Evolutionary conservation across 495 filamentous ascomycete species (phyloP), one percentile per base, ranked within the genome.

Genomic region (Extremus antarcticus): DNA sequence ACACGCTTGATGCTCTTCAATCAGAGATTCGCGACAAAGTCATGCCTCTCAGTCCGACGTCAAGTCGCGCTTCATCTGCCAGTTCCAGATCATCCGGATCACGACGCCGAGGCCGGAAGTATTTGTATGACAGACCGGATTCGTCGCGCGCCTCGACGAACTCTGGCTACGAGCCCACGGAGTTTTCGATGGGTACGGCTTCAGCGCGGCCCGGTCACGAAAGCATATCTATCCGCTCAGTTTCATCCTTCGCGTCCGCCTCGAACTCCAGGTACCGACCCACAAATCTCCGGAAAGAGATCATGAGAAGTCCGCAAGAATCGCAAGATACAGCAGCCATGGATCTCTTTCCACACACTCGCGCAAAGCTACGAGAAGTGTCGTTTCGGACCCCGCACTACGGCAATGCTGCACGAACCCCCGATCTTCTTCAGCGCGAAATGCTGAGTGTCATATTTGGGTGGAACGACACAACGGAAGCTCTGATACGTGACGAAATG

Each of bases 401-500:
- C 25, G 84, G 87, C 55, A 77, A 85, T 55, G 64, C 72, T 3
- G 75, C 78, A 40, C 66, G 92, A 24, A 91, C 85, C 1, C 82
- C 90, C 23, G 86, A 96, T 65, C 85, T 92, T 60, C 78, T 95
- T 39, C 83, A 91, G 47, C 80, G 78, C 38, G 87, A 95, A 70
- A 97, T 97, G 94, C 74, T 98, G 19, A 88, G 80, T 65, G 84
- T 88, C 25, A 88, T 98, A 0, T 98, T 98, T 72, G 94, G 92
- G 10, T 97, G 91, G 89, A 82, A 88, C 53, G 84, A 84, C 48
- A 89, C 95, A 63, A 82, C 89, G 50, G 79, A 90, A 49, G 82
- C 80, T 38, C 70, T 98, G 63, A 82, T 98, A 47, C 80, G 81
- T 23, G 92, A 97, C 68, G 94, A 98, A 62, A 79, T 92, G 70